A percentile compares a stretch with the other conserved stretches of the same genome.
These are phyloP conservation scores for carrot (Daucus carota) DNA, from an alignment of 129 eudicot genomes.

Conservation along the genomic window DH1_v3.0 NC_030383.2:1732001-1732500, in stretches of 20 bases:
- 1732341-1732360: constrained; percentile 61
- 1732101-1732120: constrained; percentile 28
- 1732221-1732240: too few relatives aligned
- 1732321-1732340: constrained; percentile 17
- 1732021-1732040: constrained; percentile 34
- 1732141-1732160: too few relatives aligned
- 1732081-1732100: constrained; percentile 28
- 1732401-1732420: not conserved
- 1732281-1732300: too few relatives aligned
- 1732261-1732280: too few relatives aligned
- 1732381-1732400: not conserved
- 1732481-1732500: not conserved
- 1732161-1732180: too few relatives aligned
- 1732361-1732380: constrained; percentile 62
- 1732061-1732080: constrained; percentile 33
- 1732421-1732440: not conserved
- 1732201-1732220: too few relatives aligned
- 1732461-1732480: not conserved
- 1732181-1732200: too few relatives aligned
- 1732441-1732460: too few relatives aligned
- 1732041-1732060: constrained; percentile 25
- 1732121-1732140: too few relatives aligned
- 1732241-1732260: too few relatives aligned
- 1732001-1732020: constrained; percentile 42
- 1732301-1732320: too few relatives aligned